Evolutionary conservation across 257 asterid genomes (phyloP), one percentile per base, ranked within the genome.

Genomic region (Solanum piurae): DNA sequence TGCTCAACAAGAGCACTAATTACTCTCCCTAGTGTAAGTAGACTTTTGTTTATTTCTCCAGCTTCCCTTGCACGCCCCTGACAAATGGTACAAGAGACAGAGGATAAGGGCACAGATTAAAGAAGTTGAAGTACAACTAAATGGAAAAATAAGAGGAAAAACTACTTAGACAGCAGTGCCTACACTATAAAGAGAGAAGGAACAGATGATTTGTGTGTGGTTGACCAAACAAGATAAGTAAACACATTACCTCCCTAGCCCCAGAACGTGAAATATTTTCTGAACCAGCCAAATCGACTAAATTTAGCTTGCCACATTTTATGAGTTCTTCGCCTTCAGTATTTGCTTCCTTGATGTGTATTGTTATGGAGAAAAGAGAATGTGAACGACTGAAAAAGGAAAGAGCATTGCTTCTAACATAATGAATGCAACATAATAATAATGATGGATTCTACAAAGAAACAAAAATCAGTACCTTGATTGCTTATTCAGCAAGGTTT

Each of bases 61-160:
- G 98, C 99, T 93, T 95, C 98, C 88, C 98, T 93, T 87, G 98
- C 99, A 82, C 99, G 92, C 64, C 98, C 99, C 99, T 94, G 46
- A 46, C 87, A 64, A 72, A 46, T 62, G 68, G 66, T 80, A 31
- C 83, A 40, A 13, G 36, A 64, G 37, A 62, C 29, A 85, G 73
- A 83, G 60, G 6, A 12, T 5, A 34, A 52, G 27, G 36, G 25
- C 79, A 83, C 64, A 36, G 83, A 36, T 68, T 21, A 40, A 69
- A 10, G 66, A 49, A 82, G 69, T 9, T 29, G 29, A 46, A 49
- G 49, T 33, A 33, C 84, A 79, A 16, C 36, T 21, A 36, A 25
- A 29, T 40, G 84, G 62, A 20, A 40, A 77, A 77, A 25, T 27
- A 42, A 76, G 85, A 82, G 85, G 69, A 31, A 82, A 49, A 49